phyloP scores from a whole-genome alignment of 2,329 filamentous ascomycete species.

The Grosmannia huntii region DNA sequence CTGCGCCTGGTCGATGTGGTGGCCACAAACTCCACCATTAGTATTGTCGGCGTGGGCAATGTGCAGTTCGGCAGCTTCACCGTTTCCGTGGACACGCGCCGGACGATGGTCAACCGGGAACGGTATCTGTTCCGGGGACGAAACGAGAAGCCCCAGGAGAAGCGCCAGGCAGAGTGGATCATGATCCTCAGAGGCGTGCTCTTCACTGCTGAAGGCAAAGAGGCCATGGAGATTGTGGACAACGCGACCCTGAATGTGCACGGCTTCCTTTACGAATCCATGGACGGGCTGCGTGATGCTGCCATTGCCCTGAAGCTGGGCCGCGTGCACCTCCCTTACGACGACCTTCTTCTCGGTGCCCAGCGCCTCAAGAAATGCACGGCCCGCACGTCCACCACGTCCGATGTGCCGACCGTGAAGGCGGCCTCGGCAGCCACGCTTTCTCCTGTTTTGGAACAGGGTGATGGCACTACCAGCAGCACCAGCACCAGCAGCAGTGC shows the following conservation, averaged over 20 bases:
- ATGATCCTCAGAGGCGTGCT: constrained; percentile 73
- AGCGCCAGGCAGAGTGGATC: constrained; percentile 87
- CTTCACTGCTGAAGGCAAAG: constrained; percentile 73
- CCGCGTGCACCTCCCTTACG: constrained; percentile 77
- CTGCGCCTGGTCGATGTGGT: constrained; percentile 81
- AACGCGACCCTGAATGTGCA: constrained; percentile 82
- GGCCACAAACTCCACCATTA: constrained; percentile 65
- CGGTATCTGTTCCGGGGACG: constrained; percentile 76
- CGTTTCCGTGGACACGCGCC: constrained; percentile 78
- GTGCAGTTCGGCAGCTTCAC: constrained; percentile 76
- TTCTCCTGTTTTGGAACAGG: neutral
- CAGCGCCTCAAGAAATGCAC: constrained; percentile 39
- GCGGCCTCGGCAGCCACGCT: constrained; percentile 7
- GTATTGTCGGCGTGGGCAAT: constrained; percentile 68
- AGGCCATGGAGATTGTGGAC: constrained; percentile 80
- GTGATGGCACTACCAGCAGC: neutral
- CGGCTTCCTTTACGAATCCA: constrained; percentile 72
- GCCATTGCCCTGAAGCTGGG: constrained; percentile 85
- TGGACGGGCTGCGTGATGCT: constrained; percentile 80
- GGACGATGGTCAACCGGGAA: constrained; percentile 81
- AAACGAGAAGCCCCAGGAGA: constrained; percentile 38
- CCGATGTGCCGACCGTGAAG: constrained; percentile 25
- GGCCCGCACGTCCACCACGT: constrained; percentile 16
- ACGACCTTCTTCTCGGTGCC: constrained; percentile 60
- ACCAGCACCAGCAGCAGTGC: neutral